Evolutionary conservation across 108 stramenopile species (phyloP), one percentile per base, ranked within the genome.

Genomic region (Aureococcus anophagefferens): DNA sequence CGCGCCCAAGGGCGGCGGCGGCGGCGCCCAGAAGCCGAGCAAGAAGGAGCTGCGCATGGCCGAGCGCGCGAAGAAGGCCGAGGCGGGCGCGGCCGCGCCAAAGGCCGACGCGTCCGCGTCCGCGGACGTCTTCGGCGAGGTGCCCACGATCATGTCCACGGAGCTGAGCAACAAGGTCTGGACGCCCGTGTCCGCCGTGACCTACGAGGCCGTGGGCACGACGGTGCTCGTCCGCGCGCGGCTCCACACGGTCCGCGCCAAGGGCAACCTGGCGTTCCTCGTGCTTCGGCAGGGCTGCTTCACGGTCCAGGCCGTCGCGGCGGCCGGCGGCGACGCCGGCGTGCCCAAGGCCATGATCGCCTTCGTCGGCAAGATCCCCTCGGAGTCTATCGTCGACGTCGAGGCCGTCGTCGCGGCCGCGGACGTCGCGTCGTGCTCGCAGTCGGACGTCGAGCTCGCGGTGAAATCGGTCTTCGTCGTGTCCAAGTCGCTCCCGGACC

Each of bases 181-280:
- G 93, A 90, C 90, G n/a, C 68, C 76, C 46, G 83, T 97, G 68
- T 82, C 74, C 30, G 71, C 91, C 63, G 77, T 96, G 66, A 82
- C 77, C 30, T 90, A 87, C n/a, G 74, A 81, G 28, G 67, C 90
- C 71, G 86, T 86, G 29, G 94, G 92, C 32, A 67, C 87, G 71
- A 79, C 76, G 33, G 89, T 99, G 18, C 66, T 91, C 67, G 88
- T 96, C 62, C 85, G 98, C 9, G 98, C 92, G 0, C 83, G 91
- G 74, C 76, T 97, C 33, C 93, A 94, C 68, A 85, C 85, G 4
- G 74, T 83, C 25, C 84, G 93, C 21, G 81, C 81, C 34, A 89
- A 95, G 30, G 96, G 96, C n/a, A 97, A 96, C 77, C 92, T 93
- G 37, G 92, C 85, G 14, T 99, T 99, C 77, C 85, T 94, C 15